Evolutionary conservation across 2,329 filamentous ascomycete genomes (phyloP).

Genomic region (Fusarium coffeatum): DNA sequence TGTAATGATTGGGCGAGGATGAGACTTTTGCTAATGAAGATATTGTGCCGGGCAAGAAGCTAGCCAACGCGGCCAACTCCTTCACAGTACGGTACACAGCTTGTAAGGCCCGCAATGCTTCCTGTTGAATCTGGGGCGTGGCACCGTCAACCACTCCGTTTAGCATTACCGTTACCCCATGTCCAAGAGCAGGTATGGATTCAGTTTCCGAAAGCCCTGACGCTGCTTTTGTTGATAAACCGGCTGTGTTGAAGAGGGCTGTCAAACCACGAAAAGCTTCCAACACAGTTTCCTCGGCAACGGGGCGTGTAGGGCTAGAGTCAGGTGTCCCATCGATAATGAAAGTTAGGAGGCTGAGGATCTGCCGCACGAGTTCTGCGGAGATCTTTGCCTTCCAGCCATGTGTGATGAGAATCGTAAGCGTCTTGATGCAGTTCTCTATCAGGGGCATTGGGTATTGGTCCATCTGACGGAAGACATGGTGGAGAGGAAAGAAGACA

Average conservation of each 20-base stretch:
- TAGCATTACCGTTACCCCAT: constrained; percentile 82
- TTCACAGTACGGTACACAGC: constrained; percentile 72
- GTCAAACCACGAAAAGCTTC: constrained; percentile 77
- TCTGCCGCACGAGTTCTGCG: constrained; percentile 80
- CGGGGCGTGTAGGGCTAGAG: constrained; percentile 55
- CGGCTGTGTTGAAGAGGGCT: constrained; percentile 71
- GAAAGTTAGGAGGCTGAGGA: constrained; percentile 86
- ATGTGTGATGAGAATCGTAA: constrained; percentile 77
- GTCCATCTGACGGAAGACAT: constrained; percentile 82
- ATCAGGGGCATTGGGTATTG: constrained; percentile 76
- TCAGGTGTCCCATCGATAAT: constrained; percentile 79
- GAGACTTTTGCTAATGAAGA: constrained; percentile 83
- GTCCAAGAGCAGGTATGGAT: constrained; percentile 81
- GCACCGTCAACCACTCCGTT: constrained; percentile 75
- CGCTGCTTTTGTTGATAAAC: constrained; percentile 61
- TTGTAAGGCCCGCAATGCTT: constrained; percentile 74
- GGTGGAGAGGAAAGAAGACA: constrained; percentile 90
- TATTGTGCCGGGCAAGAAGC: constrained; percentile 87
- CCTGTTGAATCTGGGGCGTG: constrained; percentile 75
- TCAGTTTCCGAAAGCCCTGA: constrained; percentile 65
- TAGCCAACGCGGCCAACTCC: constrained; percentile 80
- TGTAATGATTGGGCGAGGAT: constrained; percentile 71
- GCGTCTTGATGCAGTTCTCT: constrained; percentile 80
- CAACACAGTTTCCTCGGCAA: constrained; percentile 79
- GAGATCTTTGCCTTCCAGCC: constrained; percentile 83